A percentile compares a stretch with the other conserved stretches of the same genome.
Conservation (phyloP, 148 eudicot species). For the Rhododendron simsii region DNA sequence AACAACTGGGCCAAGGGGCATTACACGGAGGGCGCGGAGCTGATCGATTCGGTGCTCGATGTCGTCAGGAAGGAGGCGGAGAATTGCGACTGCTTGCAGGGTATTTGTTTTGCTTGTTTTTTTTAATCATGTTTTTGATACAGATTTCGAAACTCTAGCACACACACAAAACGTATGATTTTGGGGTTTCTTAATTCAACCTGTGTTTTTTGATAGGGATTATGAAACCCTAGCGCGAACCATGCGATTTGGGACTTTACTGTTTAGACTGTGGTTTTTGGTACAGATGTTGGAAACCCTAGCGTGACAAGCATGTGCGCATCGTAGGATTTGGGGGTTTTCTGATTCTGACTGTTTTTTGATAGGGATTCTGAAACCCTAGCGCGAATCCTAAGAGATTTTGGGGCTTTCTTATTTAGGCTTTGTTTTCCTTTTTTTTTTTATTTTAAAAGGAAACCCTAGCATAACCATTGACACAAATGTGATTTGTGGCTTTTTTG, state of each 20-base stretch:
- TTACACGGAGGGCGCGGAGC: constrained; percentile 72
- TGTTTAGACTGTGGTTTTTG: background rate
- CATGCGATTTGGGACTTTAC: background rate
- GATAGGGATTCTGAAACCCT: background rate
- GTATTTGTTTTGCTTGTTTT: constrained; percentile 17
- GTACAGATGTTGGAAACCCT: background rate
- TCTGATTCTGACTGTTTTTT: background rate
- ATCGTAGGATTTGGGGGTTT: background rate
- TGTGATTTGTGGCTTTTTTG: background rate
- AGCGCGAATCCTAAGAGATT: background rate
- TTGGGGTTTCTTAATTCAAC: background rate
- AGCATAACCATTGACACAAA: background rate
- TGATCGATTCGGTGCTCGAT: constrained; percentile 71
- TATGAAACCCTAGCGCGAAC: background rate
- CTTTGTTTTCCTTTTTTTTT: background rate
- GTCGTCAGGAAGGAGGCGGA: constrained; percentile 72
- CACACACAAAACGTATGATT: background rate
- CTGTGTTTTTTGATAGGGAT: background rate
- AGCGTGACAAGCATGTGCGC: background rate
- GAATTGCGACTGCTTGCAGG: constrained; percentile 66
- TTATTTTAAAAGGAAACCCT: background rate
- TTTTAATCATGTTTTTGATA: background rate
- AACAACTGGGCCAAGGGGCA: constrained; percentile 84
- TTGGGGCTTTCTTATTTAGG: background rate
- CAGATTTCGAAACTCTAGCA: background rate